phyloP scores from a whole-genome alignment of 345 rosid genomes.

The Clausena lansium region DNA sequence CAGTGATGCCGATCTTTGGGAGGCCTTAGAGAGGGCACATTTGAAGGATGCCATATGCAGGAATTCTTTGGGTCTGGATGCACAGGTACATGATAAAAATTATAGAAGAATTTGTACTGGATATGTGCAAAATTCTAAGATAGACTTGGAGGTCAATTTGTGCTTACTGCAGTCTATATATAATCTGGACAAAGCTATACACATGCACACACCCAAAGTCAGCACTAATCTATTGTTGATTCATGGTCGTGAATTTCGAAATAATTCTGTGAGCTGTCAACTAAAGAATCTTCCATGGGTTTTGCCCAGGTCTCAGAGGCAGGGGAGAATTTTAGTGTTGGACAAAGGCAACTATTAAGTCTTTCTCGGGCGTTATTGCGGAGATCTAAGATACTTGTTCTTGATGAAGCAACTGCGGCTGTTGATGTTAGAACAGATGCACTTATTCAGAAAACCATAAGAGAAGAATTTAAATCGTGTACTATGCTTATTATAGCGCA shows the following conservation, averaged over 20 bases:
- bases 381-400: conserved; percentile 95
- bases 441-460: conserved; percentile 93
- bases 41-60: conserved; percentile 87
- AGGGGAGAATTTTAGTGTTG: conserved; percentile 98
- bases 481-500: conserved; percentile 98
- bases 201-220: not conserved
- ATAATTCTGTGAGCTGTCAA: not conserved
- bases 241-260: not conserved
- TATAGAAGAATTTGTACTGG: not conserved
- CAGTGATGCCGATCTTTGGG: conserved; percentile 98
- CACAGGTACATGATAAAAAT: conserved; percentile 56
- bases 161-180: not conserved
- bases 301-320: conserved; percentile 76
- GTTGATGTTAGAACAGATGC: conserved; percentile 99
- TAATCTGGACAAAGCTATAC: not conserved
- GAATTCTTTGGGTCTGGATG: conserved; percentile 79
- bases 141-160: conserved; percentile 1
- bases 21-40: conserved; percentile 88
- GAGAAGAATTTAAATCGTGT: conserved; percentile 94
- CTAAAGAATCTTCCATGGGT: conserved; percentile 12
- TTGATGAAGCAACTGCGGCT: conserved; percentile 99
- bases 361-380: conserved; percentile 96
- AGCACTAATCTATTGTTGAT: not conserved
- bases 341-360: conserved; percentile 94
- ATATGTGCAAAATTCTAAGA: not conserved